Conservation (phyloP, 208 protist genomes). For the Acanthamoeba sp. region DNA sequence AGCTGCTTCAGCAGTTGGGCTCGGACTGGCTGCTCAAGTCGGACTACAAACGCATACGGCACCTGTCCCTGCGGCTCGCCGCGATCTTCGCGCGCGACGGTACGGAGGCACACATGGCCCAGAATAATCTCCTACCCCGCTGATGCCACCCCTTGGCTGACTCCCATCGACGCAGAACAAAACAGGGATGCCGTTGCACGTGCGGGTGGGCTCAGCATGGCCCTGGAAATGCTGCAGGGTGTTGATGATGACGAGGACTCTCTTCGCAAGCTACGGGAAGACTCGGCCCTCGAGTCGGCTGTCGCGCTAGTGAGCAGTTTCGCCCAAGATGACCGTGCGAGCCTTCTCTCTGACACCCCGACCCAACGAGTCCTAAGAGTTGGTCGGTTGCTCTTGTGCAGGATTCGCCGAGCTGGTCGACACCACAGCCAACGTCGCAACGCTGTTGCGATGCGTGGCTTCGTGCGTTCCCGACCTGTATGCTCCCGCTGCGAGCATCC, state of each 20-base stretch:
- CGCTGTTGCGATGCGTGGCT: background rate
- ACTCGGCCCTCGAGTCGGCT: constrained; percentile 19
- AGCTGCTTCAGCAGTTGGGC: background rate
- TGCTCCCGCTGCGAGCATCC: constrained; percentile 6
- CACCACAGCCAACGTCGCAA: background rate
- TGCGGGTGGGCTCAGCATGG: background rate
- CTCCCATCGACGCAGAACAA: background rate
- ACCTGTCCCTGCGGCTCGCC: constrained; percentile 19
- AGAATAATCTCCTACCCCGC: too few species aligned
- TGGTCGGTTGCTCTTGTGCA: background rate
- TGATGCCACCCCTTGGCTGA: too few species aligned
- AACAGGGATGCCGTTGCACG: background rate
- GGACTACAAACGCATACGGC: background rate
- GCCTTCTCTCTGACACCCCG: too few species aligned
- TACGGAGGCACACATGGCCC: too few species aligned
- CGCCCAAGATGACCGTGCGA: background rate
- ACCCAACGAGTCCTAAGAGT: too few species aligned
- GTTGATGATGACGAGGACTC: background rate
- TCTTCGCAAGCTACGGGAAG: background rate
- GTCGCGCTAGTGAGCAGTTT: background rate
- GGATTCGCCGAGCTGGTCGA: background rate
- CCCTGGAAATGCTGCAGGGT: background rate
- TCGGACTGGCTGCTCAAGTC: constrained; percentile 63
- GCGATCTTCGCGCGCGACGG: background rate
- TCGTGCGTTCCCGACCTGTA: background rate